Evolutionary conservation across 1,284 basidiomycete species (phyloP), one percentile per base, ranked within the genome.

Genomic region (Coniophora puteana): DNA sequence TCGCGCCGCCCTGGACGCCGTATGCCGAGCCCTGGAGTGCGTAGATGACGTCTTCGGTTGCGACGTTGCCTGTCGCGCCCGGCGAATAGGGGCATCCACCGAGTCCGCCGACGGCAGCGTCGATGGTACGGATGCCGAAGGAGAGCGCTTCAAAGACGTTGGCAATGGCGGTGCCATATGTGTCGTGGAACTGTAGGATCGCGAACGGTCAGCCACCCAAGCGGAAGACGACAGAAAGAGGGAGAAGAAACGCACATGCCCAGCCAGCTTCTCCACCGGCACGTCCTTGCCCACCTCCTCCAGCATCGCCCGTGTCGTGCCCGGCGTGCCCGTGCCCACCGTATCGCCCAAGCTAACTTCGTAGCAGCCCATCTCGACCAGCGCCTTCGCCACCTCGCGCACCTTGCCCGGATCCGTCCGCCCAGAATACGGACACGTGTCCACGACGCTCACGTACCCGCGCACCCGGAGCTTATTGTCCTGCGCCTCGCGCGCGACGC

Each of bases 81-180:
- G 94, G 94, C 0, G 92, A 93, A 64, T 93, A 98, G 1, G 94
- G 93, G 55, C 94, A 97, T 11, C 93, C 93, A 2, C 94, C 94
- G 1, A 97, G 76, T 0, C 93, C 93, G 4, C 83, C 90, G 5
- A 96, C 79, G 2, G 88, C 85, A 5, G 83, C 68, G 55, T 89
- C 81, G 38, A 86, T 72, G 14, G 81, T 80, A 34, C 84, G 73
- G 20, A 94, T 67, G 8, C 83, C 84, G 43, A 74, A 63, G 4
- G 69, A 60, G 11, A 89, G 71, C 2, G 86, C 82, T 2, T 77
- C 64, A 37, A 88, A 63, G 14, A 87, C 78, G 52, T 90, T 89
- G 13, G 82, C 74, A 11, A 86, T 69, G 6, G 81, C 92, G 28
- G 87, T 88, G 3, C 92, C 90, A 58, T 84, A 94, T 0, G 93